These are phyloP conservation scores for Metarhizium guizhouense DNA, from an alignment of 2,329 filamentous ascomycete genomes.

Conservation along the genomic window DNA sequence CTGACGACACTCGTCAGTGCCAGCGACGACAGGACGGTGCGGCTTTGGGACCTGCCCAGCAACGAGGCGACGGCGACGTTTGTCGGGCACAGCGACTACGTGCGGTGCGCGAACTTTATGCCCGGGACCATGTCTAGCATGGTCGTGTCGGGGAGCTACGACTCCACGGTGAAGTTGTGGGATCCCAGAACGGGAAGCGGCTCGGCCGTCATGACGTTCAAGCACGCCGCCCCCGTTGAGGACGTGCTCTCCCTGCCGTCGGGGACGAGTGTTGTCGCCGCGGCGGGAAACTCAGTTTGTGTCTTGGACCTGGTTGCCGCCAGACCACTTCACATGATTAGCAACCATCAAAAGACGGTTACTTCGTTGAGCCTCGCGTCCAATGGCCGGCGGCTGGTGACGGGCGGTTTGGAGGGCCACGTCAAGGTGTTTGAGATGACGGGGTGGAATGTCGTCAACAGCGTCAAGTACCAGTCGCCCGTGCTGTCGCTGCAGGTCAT, in stretches of 20 bases:
- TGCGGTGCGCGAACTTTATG: constrained; percentile 80
- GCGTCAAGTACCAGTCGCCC: constrained; percentile 85
- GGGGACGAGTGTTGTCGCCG: constrained; percentile 76
- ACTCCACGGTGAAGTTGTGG: constrained; percentile 89
- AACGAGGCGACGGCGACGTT: constrained; percentile 70
- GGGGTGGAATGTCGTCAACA: constrained; percentile 93
- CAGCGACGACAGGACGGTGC: constrained; percentile 86
- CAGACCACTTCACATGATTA: constrained; percentile 75
- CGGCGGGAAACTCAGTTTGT: constrained; percentile 77
- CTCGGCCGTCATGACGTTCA: constrained; percentile 79
- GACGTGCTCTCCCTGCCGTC: constrained; percentile 79
- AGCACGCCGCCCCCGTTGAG: constrained; percentile 85
- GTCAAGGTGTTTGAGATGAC: constrained; percentile 95
- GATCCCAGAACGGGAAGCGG: constrained; percentile 66
- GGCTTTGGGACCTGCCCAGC: constrained; percentile 86
- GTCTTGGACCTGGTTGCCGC: constrained; percentile 90
- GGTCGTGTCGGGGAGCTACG: constrained; percentile 86
- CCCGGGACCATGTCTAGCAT: constrained; percentile 64
- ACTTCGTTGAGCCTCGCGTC: constrained; percentile 79
- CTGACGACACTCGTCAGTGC: constrained; percentile 81
- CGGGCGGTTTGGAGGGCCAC: constrained; percentile 86
- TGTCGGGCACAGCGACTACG: constrained; percentile 84
- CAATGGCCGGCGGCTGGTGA: constrained; percentile 70
- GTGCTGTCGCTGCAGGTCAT: constrained; percentile 79
- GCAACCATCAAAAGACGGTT: constrained; percentile 96